Percentiles rank a stretch among this genome's conserved stretches.
Conservation (phyloP, 192 early-diverging fungal species). For the Mortierella alpina region DNA sequence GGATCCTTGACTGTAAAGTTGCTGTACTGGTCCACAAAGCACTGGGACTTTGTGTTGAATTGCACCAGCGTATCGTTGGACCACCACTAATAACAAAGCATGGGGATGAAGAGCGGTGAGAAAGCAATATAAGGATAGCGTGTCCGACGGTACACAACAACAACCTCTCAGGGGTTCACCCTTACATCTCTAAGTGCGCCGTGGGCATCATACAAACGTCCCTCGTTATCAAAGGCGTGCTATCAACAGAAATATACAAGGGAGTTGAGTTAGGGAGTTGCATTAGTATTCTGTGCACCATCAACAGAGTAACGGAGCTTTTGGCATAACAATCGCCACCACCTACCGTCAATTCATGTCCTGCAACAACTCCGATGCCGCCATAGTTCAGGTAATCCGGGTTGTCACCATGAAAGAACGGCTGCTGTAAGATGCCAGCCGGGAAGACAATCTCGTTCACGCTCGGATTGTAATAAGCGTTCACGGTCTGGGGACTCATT, state of each 20-base stretch:
- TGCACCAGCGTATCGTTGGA: constrained; percentile 64
- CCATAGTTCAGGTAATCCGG: constrained; percentile 77
- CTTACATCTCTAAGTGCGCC: constrained; percentile 59
- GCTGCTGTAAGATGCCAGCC: constrained; percentile 70
- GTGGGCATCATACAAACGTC: constrained; percentile 64
- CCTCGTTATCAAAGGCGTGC: constrained; percentile 77
- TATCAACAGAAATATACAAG: constrained; percentile 12
- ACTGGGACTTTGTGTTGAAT: constrained; percentile 66
- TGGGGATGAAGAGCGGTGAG: neutral
- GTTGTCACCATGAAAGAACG: constrained; percentile 66
- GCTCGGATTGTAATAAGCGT: constrained; percentile 65
- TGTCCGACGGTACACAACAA: neutral
- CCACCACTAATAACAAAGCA: constrained; percentile 70
- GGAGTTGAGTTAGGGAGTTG: neutral
- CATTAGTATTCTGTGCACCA: neutral
- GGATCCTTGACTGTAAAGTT: constrained; percentile 59
- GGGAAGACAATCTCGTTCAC: constrained; percentile 67
- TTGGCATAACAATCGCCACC: neutral
- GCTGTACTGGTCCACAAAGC: constrained; percentile 76
- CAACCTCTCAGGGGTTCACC: neutral
- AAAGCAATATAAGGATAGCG: neutral
- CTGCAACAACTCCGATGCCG: constrained; percentile 73
- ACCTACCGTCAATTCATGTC: constrained; percentile 77
- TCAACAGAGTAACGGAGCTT: neutral
- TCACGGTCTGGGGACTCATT: constrained; percentile 69